Conservation (phyloP, 495 filamentous ascomycete species). For the Cercophora samala region DNA sequence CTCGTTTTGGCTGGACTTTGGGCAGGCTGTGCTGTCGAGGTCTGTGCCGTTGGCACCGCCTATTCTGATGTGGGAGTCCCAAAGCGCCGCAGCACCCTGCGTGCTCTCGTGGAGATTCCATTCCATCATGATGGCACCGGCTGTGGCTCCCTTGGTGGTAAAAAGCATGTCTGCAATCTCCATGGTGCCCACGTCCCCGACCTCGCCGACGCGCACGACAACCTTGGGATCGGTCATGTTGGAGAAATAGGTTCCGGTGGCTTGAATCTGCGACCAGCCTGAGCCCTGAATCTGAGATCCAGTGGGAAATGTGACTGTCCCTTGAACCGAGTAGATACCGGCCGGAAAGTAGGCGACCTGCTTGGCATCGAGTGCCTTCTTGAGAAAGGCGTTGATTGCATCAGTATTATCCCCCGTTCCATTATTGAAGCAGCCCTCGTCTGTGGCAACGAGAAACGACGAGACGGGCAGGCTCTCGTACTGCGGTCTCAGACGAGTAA, state of each 20-base stretch:
- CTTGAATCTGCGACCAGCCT: constrained; percentile 39
- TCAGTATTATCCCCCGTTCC: constrained; percentile 35
- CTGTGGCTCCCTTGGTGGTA: constrained; percentile 64
- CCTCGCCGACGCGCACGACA: constrained; percentile 66
- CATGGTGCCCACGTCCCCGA: constrained; percentile 69
- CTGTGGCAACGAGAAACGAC: constrained; percentile 43
- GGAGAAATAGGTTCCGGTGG: constrained; percentile 43
- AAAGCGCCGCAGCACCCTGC: constrained; percentile 7
- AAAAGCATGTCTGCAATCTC: constrained; percentile 80
- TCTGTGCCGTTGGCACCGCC: constrained; percentile 53
- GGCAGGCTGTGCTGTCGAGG: constrained; percentile 60
- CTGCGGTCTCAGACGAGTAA: constrained; percentile 58
- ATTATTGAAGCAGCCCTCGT: constrained; percentile 31
- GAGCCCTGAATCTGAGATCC: constrained; percentile 40
- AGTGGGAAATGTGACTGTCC: constrained; percentile 45
- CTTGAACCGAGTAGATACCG: constrained; percentile 34
- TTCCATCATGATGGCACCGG: constrained; percentile 78
- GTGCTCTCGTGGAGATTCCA: constrained; percentile 63
- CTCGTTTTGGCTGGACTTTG: constrained; percentile 31
- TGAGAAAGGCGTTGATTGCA: constrained; percentile 43
- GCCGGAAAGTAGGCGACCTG: constrained; percentile 31
- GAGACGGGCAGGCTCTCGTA: constrained; percentile 49
- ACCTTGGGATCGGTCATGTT: constrained; percentile 56
- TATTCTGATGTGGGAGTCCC: constrained; percentile 19
- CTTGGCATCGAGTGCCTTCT: background rate